These are phyloP conservation scores for Picea engelmannii DNA, from an alignment of 83 land plant genomes.

Conservation along the genomic window DNA sequence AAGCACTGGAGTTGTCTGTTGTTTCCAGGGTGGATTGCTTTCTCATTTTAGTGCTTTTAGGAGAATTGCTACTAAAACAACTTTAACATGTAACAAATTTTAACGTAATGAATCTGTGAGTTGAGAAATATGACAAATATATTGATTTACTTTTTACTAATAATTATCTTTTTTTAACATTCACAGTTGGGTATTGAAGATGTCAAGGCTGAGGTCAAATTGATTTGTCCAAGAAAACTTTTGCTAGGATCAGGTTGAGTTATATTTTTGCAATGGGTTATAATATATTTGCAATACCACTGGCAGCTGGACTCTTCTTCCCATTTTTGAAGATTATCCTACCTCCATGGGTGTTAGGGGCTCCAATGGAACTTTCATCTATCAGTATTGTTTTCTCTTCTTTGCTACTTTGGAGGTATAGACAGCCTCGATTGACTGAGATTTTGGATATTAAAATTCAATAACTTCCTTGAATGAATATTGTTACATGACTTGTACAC, in stretches of 20 bases:
- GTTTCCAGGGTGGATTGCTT: too few relatives aligned
- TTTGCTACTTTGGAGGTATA: constrained; percentile 76
- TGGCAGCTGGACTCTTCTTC: constrained; percentile 88
- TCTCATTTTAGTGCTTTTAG: too few relatives aligned
- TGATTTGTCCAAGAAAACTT: constrained; percentile 90
- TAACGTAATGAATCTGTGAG: too few relatives aligned
- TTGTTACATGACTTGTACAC: background rate
- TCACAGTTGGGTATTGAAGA: too few relatives aligned
- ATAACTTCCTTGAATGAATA: background rate
- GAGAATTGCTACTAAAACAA: too few relatives aligned
- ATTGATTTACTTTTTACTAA: too few relatives aligned
- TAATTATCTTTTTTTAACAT: too few relatives aligned
- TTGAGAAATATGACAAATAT: too few relatives aligned
- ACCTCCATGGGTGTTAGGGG: constrained; percentile 98
- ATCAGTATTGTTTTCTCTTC: constrained; percentile 95
- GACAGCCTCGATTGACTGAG: constrained; percentile 78
- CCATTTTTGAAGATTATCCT: constrained; percentile 57
- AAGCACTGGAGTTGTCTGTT: too few relatives aligned
- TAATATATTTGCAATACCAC: constrained; percentile 84
- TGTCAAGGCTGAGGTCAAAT: too few relatives aligned
- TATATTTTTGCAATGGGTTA: constrained; percentile 97
- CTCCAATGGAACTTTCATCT: constrained; percentile 93
- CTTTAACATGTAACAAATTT: too few relatives aligned
- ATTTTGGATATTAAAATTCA: constrained; percentile 47
- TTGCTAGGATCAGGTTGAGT: constrained; percentile 75